Conservation (phyloP, 768 basidiomycete genomes). For the Tulasnella sp. region DNA sequence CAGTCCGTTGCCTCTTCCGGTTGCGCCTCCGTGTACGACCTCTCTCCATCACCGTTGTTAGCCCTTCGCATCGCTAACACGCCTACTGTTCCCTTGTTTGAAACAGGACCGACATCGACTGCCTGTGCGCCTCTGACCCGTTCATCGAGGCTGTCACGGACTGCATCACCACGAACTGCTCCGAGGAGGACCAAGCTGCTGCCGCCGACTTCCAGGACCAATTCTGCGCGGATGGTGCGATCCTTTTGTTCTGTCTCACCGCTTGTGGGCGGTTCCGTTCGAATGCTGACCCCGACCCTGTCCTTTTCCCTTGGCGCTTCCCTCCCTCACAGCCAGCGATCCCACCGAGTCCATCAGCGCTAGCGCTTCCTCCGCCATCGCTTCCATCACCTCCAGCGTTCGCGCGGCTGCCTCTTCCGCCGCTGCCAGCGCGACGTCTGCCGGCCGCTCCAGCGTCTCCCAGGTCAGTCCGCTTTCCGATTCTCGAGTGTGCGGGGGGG, state of each 20-base stretch:
- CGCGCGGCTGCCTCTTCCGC: neutral
- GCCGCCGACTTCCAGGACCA: neutral
- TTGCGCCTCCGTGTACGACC: neutral
- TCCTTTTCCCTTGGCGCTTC: neutral
- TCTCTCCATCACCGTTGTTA: neutral
- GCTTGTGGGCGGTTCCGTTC: neutral
- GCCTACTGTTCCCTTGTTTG: neutral
- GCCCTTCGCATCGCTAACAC: neutral
- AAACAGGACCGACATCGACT: neutral
- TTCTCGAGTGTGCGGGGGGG: neutral
- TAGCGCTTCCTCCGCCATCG: neutral
- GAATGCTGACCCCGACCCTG: neutral
- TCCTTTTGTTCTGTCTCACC: neutral
- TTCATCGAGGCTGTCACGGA: neutral
- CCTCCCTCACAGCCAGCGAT: neutral
- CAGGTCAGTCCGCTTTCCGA: neutral
- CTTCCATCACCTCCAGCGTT: neutral
- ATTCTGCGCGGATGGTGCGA: neutral
- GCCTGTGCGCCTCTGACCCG: neutral
- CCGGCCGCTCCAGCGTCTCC: neutral
- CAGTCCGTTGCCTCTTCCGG: neutral
- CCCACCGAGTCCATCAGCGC: neutral
- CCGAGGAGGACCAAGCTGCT: neutral
- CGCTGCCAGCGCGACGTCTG: neutral
- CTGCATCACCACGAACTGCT: neutral